Conservation (phyloP, 1,284 basidiomycete species). For the Sanguinoderma infundibulare region DNA sequence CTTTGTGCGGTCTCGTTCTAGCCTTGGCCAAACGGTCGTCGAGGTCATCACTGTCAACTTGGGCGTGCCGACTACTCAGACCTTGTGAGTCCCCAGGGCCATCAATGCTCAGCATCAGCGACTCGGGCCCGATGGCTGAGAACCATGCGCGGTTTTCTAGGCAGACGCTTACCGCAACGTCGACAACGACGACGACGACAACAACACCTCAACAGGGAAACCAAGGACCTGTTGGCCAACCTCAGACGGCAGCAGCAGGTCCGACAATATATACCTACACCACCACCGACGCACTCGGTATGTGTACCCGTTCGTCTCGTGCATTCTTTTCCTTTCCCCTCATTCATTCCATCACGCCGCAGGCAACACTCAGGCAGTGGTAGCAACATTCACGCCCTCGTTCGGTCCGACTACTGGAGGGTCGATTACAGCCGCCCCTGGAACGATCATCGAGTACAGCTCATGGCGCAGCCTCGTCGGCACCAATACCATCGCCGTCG, state of each 20-base stretch:
- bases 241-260: conserved; percentile 42
- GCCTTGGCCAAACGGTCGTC: conserved; percentile 58
- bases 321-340: neutral
- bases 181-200: conserved; percentile 29
- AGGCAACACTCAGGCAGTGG: conserved; percentile 43
- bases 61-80: conserved; percentile 48
- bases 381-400: conserved; percentile 49
- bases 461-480: conserved; percentile 53
- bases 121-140: neutral
- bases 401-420: conserved; percentile 49
- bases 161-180: conserved; percentile 30
- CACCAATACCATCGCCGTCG: conserved; percentile 39
- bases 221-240: conserved; percentile 65
- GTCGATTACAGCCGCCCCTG: conserved; percentile 39
- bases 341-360: neutral
- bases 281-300: conserved; percentile 60
- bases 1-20: conserved; percentile 28
- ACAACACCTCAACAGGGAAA: conserved; percentile 32
- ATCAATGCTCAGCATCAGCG: neutral
- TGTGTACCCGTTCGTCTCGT: neutral
- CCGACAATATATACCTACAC: conserved; percentile 60
- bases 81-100: conserved; percentile 44
- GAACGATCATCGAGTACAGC: conserved; percentile 58
- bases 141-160: neutral
- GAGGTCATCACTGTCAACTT: conserved; percentile 47